Evolutionary conservation across 345 rosid species (phyloP).

Genomic region (Melaleuca quinquenervia): DNA sequence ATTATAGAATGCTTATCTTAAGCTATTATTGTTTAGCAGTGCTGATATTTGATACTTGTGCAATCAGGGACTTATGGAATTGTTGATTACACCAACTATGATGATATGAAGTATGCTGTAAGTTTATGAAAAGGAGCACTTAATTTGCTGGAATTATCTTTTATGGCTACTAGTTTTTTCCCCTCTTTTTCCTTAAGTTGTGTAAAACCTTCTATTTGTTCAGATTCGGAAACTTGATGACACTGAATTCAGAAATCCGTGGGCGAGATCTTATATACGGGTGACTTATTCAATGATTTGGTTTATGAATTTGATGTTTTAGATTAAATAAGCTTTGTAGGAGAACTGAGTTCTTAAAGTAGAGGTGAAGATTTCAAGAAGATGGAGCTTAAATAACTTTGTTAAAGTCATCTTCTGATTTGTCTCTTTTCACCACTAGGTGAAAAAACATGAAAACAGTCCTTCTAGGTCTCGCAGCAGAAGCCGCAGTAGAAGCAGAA

Average conservation of each 20-base stretch:
- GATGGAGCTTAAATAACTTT: not conserved
- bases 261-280: constrained; percentile 76
- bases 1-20: not conserved
- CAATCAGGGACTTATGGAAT: constrained; percentile 75
- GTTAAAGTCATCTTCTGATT: not conserved
- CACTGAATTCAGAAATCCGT: constrained; percentile 77
- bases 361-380: not conserved
- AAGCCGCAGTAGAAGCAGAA: constrained; percentile 62
- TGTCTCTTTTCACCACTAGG: constrained; percentile 21
- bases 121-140: constrained; percentile 12
- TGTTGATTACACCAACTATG: constrained; percentile 85
- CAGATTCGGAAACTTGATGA: constrained; percentile 75
- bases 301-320: not conserved
- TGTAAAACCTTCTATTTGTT: not conserved
- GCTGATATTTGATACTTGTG: not conserved
- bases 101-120: constrained; percentile 97
- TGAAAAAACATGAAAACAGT: constrained; percentile 47
- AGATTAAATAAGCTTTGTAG: not conserved
- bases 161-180: not conserved
- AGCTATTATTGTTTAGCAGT: not conserved
- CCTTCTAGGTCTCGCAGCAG: constrained; percentile 57
- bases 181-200: not conserved
- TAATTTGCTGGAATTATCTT: not conserved
- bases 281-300: constrained; percentile 9
- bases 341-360: not conserved